phyloP scores from a whole-genome alignment of 768 basidiomycete genomes.

The Boletus edulis region DNA sequence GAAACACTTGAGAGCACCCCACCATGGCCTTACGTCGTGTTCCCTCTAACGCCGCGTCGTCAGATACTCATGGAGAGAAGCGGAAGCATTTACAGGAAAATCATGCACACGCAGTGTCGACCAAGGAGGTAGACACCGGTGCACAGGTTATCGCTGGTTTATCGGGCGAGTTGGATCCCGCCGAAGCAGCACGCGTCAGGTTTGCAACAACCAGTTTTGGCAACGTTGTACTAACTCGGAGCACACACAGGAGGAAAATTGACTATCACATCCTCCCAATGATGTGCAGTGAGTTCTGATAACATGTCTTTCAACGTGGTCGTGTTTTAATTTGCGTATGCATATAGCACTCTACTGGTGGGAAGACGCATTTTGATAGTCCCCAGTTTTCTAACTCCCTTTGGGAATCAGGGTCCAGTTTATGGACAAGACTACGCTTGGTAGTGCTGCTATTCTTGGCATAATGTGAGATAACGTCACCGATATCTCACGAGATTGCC shows the following conservation, averaged over 20 bases:
- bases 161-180: constrained; percentile 44
- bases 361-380: not conserved
- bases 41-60: constrained; percentile 9
- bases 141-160: constrained; percentile 53
- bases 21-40: constrained; percentile 1
- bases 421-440: constrained; percentile 76
- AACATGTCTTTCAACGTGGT: not conserved
- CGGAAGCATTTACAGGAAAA: not conserved
- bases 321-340: not conserved
- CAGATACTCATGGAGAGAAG: constrained; percentile 15
- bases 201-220: constrained; percentile 15
- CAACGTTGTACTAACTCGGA: not conserved
- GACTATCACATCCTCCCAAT: constrained; percentile 65
- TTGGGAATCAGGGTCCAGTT: constrained; percentile 59
- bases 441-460: constrained; percentile 65
- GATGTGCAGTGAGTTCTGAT: constrained; percentile 59
- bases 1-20: not conserved
- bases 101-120: constrained; percentile 31
- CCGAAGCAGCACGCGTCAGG: constrained; percentile 53
- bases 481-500: no score
- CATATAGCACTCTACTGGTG: constrained; percentile 55
- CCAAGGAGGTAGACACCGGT: constrained; percentile 57
- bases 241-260: constrained; percentile 49
- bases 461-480: constrained; percentile 60
- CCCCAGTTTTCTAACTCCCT: not conserved